Base-by-base conservation (phyloP, 306 rosid species). In the Bauhinia variegata region DNA sequence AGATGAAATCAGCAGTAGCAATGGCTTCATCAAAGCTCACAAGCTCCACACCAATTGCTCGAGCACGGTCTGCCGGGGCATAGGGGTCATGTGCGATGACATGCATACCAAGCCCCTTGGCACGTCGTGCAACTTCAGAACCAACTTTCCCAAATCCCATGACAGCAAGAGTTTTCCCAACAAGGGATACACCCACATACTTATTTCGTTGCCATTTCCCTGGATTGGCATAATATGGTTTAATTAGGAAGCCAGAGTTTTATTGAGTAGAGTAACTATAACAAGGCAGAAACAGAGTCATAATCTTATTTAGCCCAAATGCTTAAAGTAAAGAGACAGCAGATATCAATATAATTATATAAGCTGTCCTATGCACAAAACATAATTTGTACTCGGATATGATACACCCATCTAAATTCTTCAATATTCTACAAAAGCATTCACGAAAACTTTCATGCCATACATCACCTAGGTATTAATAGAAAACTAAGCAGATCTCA, bases 121-220 rank as follows among this genome's bases (percentile, higher is more conserved):
- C 99, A 41, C 99, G 88, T 19, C 99, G 87, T 33, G 99, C 96
- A 78, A 95, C 99, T 78, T 95, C 99, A 52, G 97, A 53, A 63
- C 99, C 99, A 56, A 95, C 99, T 82, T 95, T 95, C 8, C 99
- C 99, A 19, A 95, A 95, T n/a, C 99, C 99, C 92, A 95, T 54
- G 42, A 95, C 91, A 2, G 95, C 97, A 54, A 95, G 90, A 43
- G 97, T 95, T 72, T 95, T 95, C 37, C 99, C 99, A 32, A 95
- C 97, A 28, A 95, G 88, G 42, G 99, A 95, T 17, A 90, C 99
- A 62, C 99, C 99, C 2, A 95, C 99, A 65, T 95, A 95, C 72
- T 95, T 95, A 68, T 64, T 95, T 57, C 99, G 81, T 72, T 74
- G 82, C 99, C 99, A 95, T 54, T 95, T 90, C 56, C 99, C 99